Conservation (phyloP, 2,329 filamentous ascomycete genomes). For the Fusarium illudens region DNA sequence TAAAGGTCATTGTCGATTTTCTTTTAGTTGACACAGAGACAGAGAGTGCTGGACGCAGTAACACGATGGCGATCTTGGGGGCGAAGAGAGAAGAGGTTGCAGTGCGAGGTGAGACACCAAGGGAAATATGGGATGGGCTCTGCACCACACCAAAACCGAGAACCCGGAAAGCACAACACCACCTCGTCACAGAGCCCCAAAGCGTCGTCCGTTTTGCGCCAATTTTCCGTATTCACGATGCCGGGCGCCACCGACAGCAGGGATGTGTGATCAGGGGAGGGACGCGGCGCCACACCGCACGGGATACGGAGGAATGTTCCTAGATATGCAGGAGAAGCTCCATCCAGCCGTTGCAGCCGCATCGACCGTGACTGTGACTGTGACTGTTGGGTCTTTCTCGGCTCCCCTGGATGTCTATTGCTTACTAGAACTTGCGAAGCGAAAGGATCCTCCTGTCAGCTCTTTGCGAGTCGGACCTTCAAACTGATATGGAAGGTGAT, state of each 20-base stretch:
- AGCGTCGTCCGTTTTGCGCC: not conserved
- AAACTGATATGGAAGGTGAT: not conserved
- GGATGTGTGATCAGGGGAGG: not conserved
- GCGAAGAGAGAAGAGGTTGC: not conserved
- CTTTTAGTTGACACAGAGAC: not conserved
- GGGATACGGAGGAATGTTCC: not conserved
- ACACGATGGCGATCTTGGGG: not conserved
- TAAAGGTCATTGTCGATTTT: constrained; percentile 4
- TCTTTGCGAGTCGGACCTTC: not conserved
- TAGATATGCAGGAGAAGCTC: not conserved
- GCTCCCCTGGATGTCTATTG: not conserved
- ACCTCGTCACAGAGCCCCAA: not conserved
- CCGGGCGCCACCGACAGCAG: not conserved
- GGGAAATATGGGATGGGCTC: no score
- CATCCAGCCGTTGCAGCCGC: not conserved
- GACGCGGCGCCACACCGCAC: not conserved
- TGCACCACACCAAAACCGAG: not conserved
- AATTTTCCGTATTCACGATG: not conserved
- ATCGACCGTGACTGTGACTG: not conserved
- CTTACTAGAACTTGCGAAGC: not conserved
- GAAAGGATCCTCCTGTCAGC: not conserved
- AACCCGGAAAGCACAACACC: not conserved
- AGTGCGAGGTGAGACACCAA: not conserved
- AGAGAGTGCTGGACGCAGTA: not conserved
- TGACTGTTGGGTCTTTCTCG: not conserved